Base-by-base conservation (phyloP, 2,329 filamentous ascomycete species). In the Cytospora mali region DNA sequence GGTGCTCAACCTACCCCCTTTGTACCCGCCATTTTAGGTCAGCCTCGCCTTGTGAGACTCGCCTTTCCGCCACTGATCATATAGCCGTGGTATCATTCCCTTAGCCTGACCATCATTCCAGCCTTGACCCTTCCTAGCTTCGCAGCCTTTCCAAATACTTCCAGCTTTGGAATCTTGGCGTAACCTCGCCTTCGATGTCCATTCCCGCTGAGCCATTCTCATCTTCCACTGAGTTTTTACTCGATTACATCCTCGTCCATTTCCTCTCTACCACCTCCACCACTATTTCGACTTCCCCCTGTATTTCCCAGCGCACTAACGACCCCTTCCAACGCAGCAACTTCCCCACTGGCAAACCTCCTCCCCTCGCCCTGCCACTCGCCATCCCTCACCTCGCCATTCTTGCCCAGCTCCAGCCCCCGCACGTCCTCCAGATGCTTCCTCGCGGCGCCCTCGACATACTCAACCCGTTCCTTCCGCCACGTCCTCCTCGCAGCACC, bases 371-470 rank as follows among this genome's bases (percentile, higher is more conserved):
- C 83, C 70, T 86, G 84, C 84, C 84, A 87, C 72, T 88, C 85
- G 13, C 86, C 87, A 69, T 88, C 86, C 64, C 84, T 80, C 54
- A 89, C 81, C 70, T 87, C 87, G 13, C 87, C 87, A 64, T 83
- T 77, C 6, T 77, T 73, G 2, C 84, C 87, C 35, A 90, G 73
- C 69, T 92, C 88, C 62, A 93, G 76, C 0, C 90, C 90, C 52
- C 87, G 80, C 51, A 86, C 80, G 29, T 77, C 82, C 77, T 96
- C 91, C 48, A 97, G 78, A 72, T 96, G 91, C 64, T 90, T 83
- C 68, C 86, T 81, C 56, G 91, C 91, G 70, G 93, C 88, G 59
- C 84, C 84, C 76, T 97, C 93, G 55, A 98, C 88, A 73, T 98
- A 98, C 68, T 90, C 84, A 62, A 89, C 82, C 64, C 94, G 81